Evolutionary conservation across 1,284 basidiomycete species (phyloP), one percentile per base, ranked within the genome.

Genomic region (Melampsora medusae): DNA sequence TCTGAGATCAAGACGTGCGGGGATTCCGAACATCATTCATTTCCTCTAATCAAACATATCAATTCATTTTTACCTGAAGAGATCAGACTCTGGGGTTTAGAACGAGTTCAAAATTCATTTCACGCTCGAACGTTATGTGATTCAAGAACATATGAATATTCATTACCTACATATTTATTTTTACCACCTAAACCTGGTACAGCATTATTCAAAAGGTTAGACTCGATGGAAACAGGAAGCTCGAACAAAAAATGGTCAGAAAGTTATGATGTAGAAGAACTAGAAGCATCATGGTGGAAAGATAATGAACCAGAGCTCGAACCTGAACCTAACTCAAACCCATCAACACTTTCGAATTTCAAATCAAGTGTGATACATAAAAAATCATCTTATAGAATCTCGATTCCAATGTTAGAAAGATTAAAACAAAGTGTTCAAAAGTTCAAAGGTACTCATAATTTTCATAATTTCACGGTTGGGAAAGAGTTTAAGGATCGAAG

Each of bases 381-480:
- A 87, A 62, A 92, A 90, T 83, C 87, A 88, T 62, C 82, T 16
- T 96, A 91, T 88, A 87, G 92, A 69, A 87, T 89, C 28, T 82
- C 85, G 49, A 61, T 84, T 2, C 86, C 86, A 16, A 86, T 88
- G 33, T 79, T 95, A 28, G 85, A 86, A 62, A 82, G 83, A 56
- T 85, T 95, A 65, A 85, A 89, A 74, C 84, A 82, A 17, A 83
- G 87, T 1, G 87, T 89, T 9, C 85, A 86, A 77, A 87, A 86
- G 80, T 97, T 89, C 81, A 87, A 90, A 80, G 93, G 91, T 9
- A 84, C 84, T 5, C 85, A 86, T 83, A 98, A 99, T 83, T 99
- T 97, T 83, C 93, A 97, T 84, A 99, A 99, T 83, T 99, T 95
- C 81, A 99, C 97, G 0, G 89, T 98, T 70, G 91, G 90, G 10